Percentiles rank a stretch among this genome's conserved stretches.
Conservation (phyloP, 2,329 filamentous ascomycete species). For the Raffaelea ambrosiae region DNA sequence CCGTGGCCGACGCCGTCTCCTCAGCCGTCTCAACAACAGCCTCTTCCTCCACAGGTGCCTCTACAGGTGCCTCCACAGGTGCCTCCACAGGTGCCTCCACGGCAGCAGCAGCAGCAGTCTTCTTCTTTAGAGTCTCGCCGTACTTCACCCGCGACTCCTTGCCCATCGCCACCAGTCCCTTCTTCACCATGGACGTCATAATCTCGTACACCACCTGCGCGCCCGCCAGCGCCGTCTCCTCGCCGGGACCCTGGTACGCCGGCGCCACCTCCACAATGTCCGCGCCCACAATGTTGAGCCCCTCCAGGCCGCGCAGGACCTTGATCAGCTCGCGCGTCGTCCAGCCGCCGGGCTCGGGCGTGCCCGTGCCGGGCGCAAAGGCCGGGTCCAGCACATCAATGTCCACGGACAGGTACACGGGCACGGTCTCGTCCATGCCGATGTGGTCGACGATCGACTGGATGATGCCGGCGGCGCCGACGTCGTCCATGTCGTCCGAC, state of each 20-base stretch:
- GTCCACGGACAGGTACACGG: constrained; percentile 42
- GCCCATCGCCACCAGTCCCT: constrained; percentile 27
- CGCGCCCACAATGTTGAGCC: constrained; percentile 76
- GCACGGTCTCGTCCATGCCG: constrained; percentile 57
- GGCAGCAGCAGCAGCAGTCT: constrained; percentile 20
- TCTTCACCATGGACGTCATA: constrained; percentile 61
- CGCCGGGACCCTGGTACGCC: constrained; percentile 70
- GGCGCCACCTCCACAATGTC: constrained; percentile 87
- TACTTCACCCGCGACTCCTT: constrained; percentile 17
- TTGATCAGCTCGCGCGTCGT: constrained; percentile 80
- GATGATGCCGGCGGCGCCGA: constrained; percentile 68
- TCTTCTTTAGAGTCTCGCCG: constrained; percentile 3
- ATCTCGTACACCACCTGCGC: constrained; percentile 82
- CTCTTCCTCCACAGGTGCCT: too few species aligned
- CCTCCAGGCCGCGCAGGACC: constrained; percentile 73
- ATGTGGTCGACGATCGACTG: constrained; percentile 62
- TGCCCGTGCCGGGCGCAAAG: constrained; percentile 53
- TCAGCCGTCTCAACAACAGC: too few species aligned
- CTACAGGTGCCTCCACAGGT: too few species aligned
- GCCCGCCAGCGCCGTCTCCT: constrained; percentile 74
- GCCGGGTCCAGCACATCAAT: constrained; percentile 29
- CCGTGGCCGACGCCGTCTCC: too few species aligned
- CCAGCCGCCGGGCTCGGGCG: constrained; percentile 86
- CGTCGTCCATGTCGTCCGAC: constrained; percentile 81
- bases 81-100: too few species aligned